Base-by-base conservation (phyloP, 805 yeast genomes). In the Groenewaldozyma tartarivorans region DNA sequence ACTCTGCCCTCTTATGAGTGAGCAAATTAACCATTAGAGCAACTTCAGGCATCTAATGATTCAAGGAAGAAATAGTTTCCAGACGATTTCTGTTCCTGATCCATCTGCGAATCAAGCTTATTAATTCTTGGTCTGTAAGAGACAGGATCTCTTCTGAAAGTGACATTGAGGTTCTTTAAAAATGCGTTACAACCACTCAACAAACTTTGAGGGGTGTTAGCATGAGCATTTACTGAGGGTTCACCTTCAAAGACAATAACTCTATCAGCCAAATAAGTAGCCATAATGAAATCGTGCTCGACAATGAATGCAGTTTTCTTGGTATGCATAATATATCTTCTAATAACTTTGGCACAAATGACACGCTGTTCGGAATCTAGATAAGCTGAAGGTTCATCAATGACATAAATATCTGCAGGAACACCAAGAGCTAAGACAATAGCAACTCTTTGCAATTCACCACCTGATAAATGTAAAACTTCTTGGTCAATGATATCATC, bases 261-360 rank as follows among this genome's bases (percentile, higher is more conserved):
- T 60, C 94, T 78, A 68, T 92, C 99, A 49, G 99, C 98, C 72
- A 92, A 75, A 64, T 92, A 92, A 15, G 99, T 92, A 50, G 98
- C 97, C 99, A 92, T 92, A 71, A 92, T 92, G 76, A 92, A 92
- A 76, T 92, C 99, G 79, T 92, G 99, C 80, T 92, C 99, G 45
- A 92, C 99, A 56, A 92, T 73, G 64, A 92, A 92, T n/a, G 99
- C 98, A 35, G 97, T 90, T 75, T 90, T 92, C 73, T 90, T 88
- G 54, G 96, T 77, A 62, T 92, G 98, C 62, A 92, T 70, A 58
- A 92, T 84, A 61, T 87, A 92, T 67, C 96, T 81, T 76, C 96
- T 83, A 56, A 92, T 92, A 53, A 92, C 98, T 72, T 92, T 92
- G 40, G 98, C 84, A 74, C 98, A 92, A 53, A 92, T 83, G 59